phyloP scores from a whole-genome alignment of 2,329 filamentous ascomycete genomes.

The Tolypocladium cylindrosporum region DNA sequence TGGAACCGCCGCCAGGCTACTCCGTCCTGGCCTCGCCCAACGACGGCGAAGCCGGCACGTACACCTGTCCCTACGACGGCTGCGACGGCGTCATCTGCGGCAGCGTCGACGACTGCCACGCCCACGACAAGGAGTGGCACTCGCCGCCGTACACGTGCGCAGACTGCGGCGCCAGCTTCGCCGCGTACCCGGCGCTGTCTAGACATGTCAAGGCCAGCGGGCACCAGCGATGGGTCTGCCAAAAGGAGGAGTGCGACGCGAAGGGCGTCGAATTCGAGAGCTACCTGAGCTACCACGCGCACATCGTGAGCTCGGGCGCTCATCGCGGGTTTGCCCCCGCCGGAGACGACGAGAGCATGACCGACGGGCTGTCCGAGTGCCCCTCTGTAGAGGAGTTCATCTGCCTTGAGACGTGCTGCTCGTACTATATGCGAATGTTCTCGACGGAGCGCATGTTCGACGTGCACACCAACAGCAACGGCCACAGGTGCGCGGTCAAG shows the following conservation, averaged over 20 bases:
- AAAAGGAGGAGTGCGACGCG: neutral
- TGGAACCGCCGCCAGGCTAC: neutral
- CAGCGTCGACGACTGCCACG: neutral
- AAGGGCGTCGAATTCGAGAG: neutral
- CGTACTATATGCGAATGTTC: neutral
- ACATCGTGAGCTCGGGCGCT: neutral
- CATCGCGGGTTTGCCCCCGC: neutral
- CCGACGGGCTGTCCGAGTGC: neutral
- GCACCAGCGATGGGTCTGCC: neutral
- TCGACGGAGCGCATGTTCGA: neutral
- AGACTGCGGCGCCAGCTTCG: neutral
- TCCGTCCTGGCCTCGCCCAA: neutral
- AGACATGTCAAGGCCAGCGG: neutral
- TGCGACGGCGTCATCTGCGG: neutral
- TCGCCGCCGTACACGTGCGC: neutral
- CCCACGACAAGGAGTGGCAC: constrained; percentile 1
- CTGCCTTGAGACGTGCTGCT: neutral
- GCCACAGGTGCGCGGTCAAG: neutral
- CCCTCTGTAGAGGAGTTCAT: neutral
- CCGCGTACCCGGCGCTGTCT: neutral
- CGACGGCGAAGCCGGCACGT: neutral
- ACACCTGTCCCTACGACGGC: neutral
- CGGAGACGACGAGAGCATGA: neutral
- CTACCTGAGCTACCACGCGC: neutral
- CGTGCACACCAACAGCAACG: neutral